A percentile compares a stretch with the other conserved stretches of the same genome.
phyloP scores from a whole-genome alignment of 805 yeast genomes.

The Candida broadrunensis region DNA sequence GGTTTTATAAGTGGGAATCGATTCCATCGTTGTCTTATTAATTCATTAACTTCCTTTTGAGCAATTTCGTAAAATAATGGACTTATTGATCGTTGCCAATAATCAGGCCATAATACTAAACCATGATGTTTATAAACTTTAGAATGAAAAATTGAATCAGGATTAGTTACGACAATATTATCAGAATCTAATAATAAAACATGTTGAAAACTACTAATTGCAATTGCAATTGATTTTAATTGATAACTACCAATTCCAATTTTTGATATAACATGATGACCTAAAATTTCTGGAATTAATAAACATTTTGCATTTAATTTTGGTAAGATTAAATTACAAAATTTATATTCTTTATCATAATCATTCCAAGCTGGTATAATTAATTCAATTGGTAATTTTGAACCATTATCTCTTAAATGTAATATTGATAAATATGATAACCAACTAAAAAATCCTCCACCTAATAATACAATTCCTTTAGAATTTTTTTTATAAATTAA shows the following conservation, averaged over 20 bases:
- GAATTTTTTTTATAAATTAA: constrained; percentile 28
- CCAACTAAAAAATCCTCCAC: constrained; percentile 53
- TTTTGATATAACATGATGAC: constrained; percentile 10
- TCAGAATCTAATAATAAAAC: constrained; percentile 52
- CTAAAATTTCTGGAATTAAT: constrained; percentile 30
- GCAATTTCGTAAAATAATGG: constrained; percentile 54
- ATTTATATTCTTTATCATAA: constrained; percentile 38
- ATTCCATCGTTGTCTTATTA: constrained; percentile 22
- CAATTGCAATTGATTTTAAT: constrained; percentile 52
- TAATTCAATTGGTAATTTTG: constrained; percentile 47
- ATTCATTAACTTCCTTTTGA: constrained; percentile 8
- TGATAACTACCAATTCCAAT: constrained; percentile 43
- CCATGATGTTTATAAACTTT: constrained; percentile 45
- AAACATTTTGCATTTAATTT: constrained; percentile 44
- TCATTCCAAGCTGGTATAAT: constrained; percentile 42
- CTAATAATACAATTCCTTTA: constrained; percentile 46
- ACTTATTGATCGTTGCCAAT: constrained; percentile 64
- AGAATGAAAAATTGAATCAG: constrained; percentile 46
- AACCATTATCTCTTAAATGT: constrained; percentile 43
- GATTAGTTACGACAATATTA: constrained; percentile 39
- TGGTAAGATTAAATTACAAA: constrained; percentile 45
- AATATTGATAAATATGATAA: constrained; percentile 44
- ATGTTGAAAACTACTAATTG: constrained; percentile 56
- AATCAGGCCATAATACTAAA: constrained; percentile 64
- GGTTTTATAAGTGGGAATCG: constrained; percentile 28